Evolutionary conservation across 306 rosid genomes (phyloP), one percentile per base, ranked within the genome.

Genomic region (Trifolium pratense): DNA sequence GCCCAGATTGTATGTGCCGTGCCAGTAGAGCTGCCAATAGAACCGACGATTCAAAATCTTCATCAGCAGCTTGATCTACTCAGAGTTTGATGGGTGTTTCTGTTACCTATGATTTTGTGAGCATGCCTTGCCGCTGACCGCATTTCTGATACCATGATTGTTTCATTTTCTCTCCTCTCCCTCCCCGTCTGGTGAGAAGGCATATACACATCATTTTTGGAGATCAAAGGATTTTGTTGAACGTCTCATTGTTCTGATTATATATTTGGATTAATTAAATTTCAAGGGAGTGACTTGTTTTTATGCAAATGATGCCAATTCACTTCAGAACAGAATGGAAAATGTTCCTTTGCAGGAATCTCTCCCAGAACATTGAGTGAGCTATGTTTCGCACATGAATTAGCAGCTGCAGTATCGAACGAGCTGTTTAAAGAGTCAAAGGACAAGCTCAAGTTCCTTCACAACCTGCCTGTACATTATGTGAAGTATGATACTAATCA

Each of bases 1-100:
- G 99, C 92, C 99, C 99, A 6, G 95, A 94, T 82, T 94, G 99
- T 82, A 94, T 94, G 99, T 89, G 97, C 74, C 92, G 86, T 58
- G 58, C 81, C 51, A 89, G 88, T 82, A 93, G 80, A 86, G 81
- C 92, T 23, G 87, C 81, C 51, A 89, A 89, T 82, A 93, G 80
- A 86, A 83, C 97, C 29, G 86, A 74, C 6, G 87, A 79, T 75
- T 78, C 84, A 25, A 85, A 61, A 87, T 81, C 83, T 53, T 73
- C 84, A 69, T 78, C 83, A 17, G 88, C 85, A 10, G 31, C 84
- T 37, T 90, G 93, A 93, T 83, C 82, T 69, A 71, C 64, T 63
- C 69, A 83, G 74, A 48, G 37, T 51, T 40, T 32, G 84, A 84
- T 53, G 78, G 81, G 73, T 68, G 80, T 84, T 74, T 81, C 82